A percentile compares a stretch with the other conserved stretches of the same genome.
Conservation (phyloP, 495 filamentous ascomycete species). For the Daldinia childiae region DNA sequence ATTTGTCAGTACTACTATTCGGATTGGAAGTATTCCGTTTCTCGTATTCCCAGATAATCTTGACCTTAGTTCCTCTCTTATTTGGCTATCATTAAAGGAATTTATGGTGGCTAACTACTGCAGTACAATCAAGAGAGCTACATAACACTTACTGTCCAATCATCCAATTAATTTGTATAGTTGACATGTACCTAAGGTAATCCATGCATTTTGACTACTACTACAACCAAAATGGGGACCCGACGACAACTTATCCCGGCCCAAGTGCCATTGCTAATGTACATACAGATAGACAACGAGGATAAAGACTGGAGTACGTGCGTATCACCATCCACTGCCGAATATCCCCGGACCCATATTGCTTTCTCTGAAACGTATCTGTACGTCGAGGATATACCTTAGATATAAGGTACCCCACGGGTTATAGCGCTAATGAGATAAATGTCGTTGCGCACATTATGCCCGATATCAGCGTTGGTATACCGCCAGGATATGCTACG, state of each 20-base stretch:
- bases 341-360: constrained; percentile 10
- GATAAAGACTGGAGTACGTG: constrained; percentile 10
- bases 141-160: neutral
- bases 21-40: neutral
- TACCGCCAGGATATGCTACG: neutral
- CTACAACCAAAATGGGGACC: constrained; percentile 14
- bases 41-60: constrained; percentile 11
- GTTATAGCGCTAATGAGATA: neutral
- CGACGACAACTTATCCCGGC: constrained; percentile 3
- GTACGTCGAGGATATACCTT: neutral
- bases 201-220: neutral
- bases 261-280: neutral
- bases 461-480: constrained; percentile 4
- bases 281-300: constrained; percentile 3
- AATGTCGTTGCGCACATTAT: constrained; percentile 8
- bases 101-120: neutral
- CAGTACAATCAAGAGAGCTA: neutral
- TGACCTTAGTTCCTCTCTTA: neutral
- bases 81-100: constrained; percentile 8
- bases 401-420: neutral
- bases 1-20: constrained; percentile 12
- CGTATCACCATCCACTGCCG: constrained; percentile 19
- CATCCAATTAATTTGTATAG: neutral
- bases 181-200: neutral
- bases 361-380: constrained; percentile 8